A percentile compares a stretch with the other conserved stretches of the same genome.
phyloP scores from a whole-genome alignment of 2,329 filamentous ascomycete species.

The Neofusicoccum sp. region DNA sequence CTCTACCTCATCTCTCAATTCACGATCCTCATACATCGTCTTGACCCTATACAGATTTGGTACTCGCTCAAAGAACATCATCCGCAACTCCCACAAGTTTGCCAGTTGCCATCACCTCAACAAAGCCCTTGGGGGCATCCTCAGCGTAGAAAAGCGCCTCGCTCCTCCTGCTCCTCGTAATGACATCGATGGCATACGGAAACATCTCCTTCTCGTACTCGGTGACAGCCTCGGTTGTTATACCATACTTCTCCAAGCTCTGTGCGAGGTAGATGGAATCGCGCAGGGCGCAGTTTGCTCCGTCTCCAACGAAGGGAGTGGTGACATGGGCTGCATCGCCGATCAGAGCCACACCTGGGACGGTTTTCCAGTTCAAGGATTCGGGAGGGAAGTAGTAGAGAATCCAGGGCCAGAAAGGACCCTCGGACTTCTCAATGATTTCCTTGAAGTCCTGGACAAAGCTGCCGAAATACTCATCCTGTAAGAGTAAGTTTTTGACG shows the following conservation, averaged over 20 bases:
- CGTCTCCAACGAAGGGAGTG: slow-evolving; percentile 2
- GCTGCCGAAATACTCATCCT: neutral
- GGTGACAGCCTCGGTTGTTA: neutral
- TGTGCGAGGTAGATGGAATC: neutral
- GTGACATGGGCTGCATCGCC: slow-evolving; percentile 15
- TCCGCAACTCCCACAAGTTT: neutral
- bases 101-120: neutral
- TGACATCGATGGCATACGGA: neutral
- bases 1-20: too few species aligned
- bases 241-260: neutral
- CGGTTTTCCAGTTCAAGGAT: slow-evolving; percentile 1
- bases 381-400: neutral
- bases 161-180: neutral
- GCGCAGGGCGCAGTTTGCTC: slow-evolving; percentile 7
- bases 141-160: neutral
- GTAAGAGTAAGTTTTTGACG: neutral
- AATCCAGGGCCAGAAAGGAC: neutral
- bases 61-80: too few species aligned
- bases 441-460: neutral
- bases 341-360: slow-evolving; percentile 3
- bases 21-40: too few species aligned
- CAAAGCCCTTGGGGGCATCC: neutral
- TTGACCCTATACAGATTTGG: too few species aligned
- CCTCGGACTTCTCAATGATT: neutral
- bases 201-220: neutral